Evolutionary conservation across 2,329 filamentous ascomycete genomes (phyloP).

Genomic region (Phialophora verrucosa): DNA sequence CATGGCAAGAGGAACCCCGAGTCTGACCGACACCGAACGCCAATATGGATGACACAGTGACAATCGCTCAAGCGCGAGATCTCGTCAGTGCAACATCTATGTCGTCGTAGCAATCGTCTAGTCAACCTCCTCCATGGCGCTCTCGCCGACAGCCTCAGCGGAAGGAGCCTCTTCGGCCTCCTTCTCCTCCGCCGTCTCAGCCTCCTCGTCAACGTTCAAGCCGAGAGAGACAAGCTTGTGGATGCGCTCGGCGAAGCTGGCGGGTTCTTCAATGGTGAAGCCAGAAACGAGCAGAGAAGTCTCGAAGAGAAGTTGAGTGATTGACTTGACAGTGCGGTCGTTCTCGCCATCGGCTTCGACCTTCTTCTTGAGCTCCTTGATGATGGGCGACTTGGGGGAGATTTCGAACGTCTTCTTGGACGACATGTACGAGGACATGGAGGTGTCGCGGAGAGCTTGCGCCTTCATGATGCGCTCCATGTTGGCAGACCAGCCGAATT

Average conservation of each 20-base stretch:
- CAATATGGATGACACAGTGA: slow-evolving; percentile 32
- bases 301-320: slow-evolving; percentile 98
- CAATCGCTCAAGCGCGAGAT: slow-evolving; percentile 19
- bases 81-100: slow-evolving; percentile 32
- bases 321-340: slow-evolving; percentile 98
- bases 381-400: slow-evolving; percentile 96
- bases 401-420: slow-evolving; percentile 99
- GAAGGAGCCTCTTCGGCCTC: slow-evolving; percentile 63
- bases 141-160: slow-evolving; percentile 75
- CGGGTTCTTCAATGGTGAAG: slow-evolving; percentile 99
- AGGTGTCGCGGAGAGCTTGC: slow-evolving; percentile 98
- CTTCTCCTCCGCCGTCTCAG: slow-evolving; percentile 69
- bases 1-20: slow-evolving; percentile 19
- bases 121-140: slow-evolving; percentile 99
- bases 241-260: slow-evolving; percentile 97
- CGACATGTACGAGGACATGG: slow-evolving; percentile 99
- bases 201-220: slow-evolving; percentile 94
- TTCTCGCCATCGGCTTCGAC: slow-evolving; percentile 96
- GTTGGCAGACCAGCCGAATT: slow-evolving; percentile 99
- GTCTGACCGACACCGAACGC: slow-evolving; percentile 30
- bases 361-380: slow-evolving; percentile 99
- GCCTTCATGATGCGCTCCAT: slow-evolving; percentile 99
- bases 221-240: slow-evolving; percentile 99
- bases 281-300: slow-evolving; percentile 97
- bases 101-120: slow-evolving; percentile 57